Evolutionary conservation across 163 green algal species (phyloP).

Genomic region (Scenedesmus sp.): DNA sequence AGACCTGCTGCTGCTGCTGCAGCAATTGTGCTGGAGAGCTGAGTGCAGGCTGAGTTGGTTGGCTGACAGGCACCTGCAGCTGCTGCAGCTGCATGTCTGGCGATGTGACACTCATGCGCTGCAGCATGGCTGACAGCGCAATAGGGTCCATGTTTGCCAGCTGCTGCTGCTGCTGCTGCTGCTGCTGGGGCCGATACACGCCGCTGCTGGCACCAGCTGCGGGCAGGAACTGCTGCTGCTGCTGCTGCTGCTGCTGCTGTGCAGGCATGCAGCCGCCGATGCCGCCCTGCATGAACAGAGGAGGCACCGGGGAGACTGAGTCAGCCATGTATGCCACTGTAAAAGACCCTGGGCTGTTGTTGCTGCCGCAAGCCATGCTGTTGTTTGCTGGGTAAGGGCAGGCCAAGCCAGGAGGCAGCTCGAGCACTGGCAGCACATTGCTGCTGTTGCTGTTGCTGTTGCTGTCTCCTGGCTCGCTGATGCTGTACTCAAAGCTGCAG

Average conservation of each 20-base stretch:
- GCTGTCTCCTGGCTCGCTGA: neutral
- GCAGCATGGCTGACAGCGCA: neutral
- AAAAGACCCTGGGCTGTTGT: neutral
- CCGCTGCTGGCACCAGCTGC: neutral
- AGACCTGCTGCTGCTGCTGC: slow-evolving; percentile 17
- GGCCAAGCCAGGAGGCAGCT: neutral
- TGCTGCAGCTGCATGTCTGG: slow-evolving; percentile 23
- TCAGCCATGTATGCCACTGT: neutral
- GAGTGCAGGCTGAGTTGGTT: neutral
- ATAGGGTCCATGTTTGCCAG: neutral
- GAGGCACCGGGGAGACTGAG: neutral
- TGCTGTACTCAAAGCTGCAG: neutral
- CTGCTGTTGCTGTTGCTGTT: neutral
- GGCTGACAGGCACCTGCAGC: neutral
- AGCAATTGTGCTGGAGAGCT: neutral
- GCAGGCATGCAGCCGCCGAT: neutral
- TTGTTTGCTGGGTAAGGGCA: neutral
- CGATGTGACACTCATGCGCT: neutral
- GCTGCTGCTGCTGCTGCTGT: neutral
- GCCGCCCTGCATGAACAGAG: neutral
- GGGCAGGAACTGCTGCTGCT: neutral
- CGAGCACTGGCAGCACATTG: neutral
- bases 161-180: neutral
- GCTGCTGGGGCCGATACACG: neutral
- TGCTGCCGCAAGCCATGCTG: neutral